phyloP scores from a whole-genome alignment of 495 filamentous ascomycete species.

The Alectoria sarmentosa region DNA sequence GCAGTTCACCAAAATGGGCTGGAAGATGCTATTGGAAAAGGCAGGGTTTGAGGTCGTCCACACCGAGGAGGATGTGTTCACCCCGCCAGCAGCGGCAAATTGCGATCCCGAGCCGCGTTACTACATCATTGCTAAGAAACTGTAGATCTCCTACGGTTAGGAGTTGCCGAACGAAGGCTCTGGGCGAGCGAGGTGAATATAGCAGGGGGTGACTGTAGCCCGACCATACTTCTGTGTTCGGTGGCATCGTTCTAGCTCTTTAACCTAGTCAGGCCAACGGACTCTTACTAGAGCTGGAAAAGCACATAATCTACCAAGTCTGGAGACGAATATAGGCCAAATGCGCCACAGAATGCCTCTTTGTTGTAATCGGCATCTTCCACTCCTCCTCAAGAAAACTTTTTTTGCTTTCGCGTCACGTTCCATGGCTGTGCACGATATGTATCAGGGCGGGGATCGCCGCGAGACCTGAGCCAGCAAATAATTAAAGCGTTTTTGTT shows the following conservation, averaged over 20 bases:
- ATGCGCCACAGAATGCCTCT: too few species aligned
- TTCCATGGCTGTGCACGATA: neutral
- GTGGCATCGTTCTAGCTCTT: neutral
- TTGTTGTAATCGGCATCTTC: too few species aligned
- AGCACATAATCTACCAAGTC: too few species aligned
- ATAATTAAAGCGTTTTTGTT: neutral
- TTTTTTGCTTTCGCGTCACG: neutral
- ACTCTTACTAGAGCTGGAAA: too few species aligned
- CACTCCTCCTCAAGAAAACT: too few species aligned
- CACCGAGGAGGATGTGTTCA: constrained; percentile 13
- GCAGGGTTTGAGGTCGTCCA: constrained; percentile 25
- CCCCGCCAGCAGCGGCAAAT: constrained; percentile 11
- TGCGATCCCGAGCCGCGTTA: constrained; percentile 15
- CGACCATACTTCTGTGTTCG: neutral
- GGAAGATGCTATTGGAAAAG: constrained; percentile 20
- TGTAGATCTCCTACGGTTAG: neutral
- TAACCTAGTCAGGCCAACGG: too few species aligned
- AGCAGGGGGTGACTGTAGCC: neutral
- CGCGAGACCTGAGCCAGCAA: neutral
- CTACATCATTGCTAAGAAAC: constrained; percentile 16
- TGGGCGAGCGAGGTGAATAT: neutral
- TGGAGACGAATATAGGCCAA: too few species aligned
- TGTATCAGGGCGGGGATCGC: neutral
- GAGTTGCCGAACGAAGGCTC: rapidly evolving
- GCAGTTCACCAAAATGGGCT: constrained; percentile 22